Percentiles rank a stretch among this genome's conserved stretches.
These are phyloP conservation scores for Alternaria sp. DNA, from an alignment of 2,329 filamentous ascomycete genomes.

Conservation along the genomic window DNA sequence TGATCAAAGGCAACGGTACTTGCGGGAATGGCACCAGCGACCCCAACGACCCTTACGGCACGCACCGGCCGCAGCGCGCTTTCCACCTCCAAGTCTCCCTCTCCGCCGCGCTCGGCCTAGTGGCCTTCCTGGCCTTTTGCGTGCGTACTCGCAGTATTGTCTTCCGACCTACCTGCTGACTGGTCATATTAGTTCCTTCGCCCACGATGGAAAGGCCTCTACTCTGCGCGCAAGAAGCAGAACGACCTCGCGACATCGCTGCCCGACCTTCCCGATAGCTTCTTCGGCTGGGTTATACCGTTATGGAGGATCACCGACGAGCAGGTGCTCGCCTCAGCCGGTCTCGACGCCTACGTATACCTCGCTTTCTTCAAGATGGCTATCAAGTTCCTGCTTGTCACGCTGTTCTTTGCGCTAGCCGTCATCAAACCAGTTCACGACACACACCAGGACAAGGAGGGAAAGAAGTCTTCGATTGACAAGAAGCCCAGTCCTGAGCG, in stretches of 20 bases:
- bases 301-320: slow-evolving; percentile 86
- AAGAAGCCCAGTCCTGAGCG: slow-evolving; percentile 17
- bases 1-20: slow-evolving; percentile 25
- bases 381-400: slow-evolving; percentile 77
- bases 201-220: slow-evolving; percentile 89
- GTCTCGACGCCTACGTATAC: slow-evolving; percentile 96
- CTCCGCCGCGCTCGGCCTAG: slow-evolving; percentile 71
- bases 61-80: slow-evolving; percentile 49
- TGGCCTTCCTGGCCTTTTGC: slow-evolving; percentile 78
- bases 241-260: slow-evolving; percentile 69
- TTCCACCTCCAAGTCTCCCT: slow-evolving; percentile 70
- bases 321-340: slow-evolving; percentile 86
- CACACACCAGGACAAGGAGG: slow-evolving; percentile 57
- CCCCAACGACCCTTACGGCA: slow-evolving; percentile 40
- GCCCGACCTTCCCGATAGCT: slow-evolving; percentile 79
- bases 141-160: slow-evolving; percentile 54
- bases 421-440: slow-evolving; percentile 88
- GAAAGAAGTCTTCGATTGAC: slow-evolving; percentile 36
- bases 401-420: slow-evolving; percentile 79
- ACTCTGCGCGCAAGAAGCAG: slow-evolving; percentile 84
- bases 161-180: slow-evolving; percentile 29
- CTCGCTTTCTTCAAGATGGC: slow-evolving; percentile 96
- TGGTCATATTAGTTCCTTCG: slow-evolving; percentile 70
- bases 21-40: slow-evolving; percentile 15
- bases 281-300: slow-evolving; percentile 92